Percentiles rank a stretch among this genome's conserved stretches.
Conservation (phyloP, 306 rosid species). For the Spatholobus suberectus region DNA sequence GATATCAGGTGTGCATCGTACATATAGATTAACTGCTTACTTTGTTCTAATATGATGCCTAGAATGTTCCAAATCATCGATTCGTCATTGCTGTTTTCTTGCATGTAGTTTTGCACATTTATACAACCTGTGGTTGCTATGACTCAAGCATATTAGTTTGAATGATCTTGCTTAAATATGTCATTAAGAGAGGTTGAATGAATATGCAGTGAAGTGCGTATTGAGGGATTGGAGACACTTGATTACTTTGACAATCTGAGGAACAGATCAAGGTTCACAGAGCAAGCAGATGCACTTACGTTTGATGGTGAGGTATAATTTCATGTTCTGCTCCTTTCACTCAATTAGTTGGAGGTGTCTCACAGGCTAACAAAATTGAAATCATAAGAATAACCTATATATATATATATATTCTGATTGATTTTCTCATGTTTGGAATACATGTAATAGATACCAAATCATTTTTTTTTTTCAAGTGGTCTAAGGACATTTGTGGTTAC, state of each 20-base stretch:
- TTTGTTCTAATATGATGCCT: neutral
- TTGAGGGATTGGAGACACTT: constrained; percentile 88
- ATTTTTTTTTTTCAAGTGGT: neutral
- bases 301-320: constrained; percentile 73
- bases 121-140: neutral
- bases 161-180: constrained; percentile 22
- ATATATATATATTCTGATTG: neutral
- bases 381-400: neutral
- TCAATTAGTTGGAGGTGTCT: neutral
- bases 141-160: constrained; percentile 5
- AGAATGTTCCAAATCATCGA: neutral
- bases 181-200: constrained; percentile 35
- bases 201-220: constrained; percentile 76
- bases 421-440: neutral
- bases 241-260: constrained; percentile 73
- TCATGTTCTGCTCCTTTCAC: neutral
- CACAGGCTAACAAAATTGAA: neutral
- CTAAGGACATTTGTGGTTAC: constrained; percentile 30
- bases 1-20: constrained; percentile 69
- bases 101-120: neutral
- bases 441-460: neutral
- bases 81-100: constrained; percentile 1
- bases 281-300: constrained; percentile 86
- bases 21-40: neutral
- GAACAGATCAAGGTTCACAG: constrained; percentile 68